Base-by-base conservation (phyloP, 495 filamentous ascomycete species). In the Podospora appendiculata region DNA sequence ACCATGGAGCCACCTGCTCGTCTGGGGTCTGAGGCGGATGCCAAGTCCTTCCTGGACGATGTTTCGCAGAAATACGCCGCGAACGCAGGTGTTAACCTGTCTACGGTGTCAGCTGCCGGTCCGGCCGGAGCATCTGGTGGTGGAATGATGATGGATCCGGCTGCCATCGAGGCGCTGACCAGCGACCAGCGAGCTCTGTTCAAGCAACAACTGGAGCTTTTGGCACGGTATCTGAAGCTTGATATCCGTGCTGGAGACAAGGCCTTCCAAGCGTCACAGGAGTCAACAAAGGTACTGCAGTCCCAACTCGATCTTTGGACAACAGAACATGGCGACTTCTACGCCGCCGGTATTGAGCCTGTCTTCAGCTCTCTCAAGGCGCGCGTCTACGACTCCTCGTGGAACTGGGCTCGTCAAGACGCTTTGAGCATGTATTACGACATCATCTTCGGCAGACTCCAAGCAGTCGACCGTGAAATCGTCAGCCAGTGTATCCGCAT, bases 131-230 rank as follows among this genome's bases (percentile, higher is more conserved):
- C 83, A 47, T 81, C 70, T 51, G 84, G 80, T 38, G 81, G 75
- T 39, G 86, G 87, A 58, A 97, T 99, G 93, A 92, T 96, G 85
- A 96, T 99, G 94, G 93, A 97, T 56, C 94, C 94, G 3, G 93
- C 93, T 17, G 93, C 93, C 34, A 84, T 97, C 56, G 94, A 97
- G 71, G 93, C 94, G 13, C 76, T 97, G 51, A 99, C 93, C 54
- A 96, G 95, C 70, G 92, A 96, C 62, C 94, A 99, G 65, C 80
- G 82, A 50, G 86, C 88, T 13, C 72, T 97, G 12, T 97, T 97
- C 84, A 96, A 96, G 74, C 91, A 97, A 61, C 93, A 99, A 59
- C 76, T 97, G 10, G 93, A 99, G 73, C 75, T 95, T 8, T 87
- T 95, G 59, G 93, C 94, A 7, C 81, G 93, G 57, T 97, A 99